Evolutionary conservation across 1,284 basidiomycete species (phyloP), one percentile per base, ranked within the genome.

Genomic region (Fomitopsis pinicola): DNA sequence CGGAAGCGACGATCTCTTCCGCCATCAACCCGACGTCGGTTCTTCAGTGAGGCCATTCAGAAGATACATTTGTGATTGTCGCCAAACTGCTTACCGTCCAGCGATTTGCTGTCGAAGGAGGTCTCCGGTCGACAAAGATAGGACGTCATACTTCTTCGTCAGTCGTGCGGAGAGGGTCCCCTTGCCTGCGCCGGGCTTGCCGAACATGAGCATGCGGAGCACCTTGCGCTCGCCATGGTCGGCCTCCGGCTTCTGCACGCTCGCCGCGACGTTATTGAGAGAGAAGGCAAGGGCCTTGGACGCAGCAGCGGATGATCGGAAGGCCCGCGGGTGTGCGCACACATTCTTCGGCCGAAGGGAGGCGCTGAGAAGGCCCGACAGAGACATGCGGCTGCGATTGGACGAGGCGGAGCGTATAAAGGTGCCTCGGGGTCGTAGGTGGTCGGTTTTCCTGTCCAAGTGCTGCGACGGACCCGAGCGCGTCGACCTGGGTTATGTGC

Each of bases 181-280:
- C 75, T 91, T 92, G 55, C 90, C 89, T 45, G 88, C 83, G 35
- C 88, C 90, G 3, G 90, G 90, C 73, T 92, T 92, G 12, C 91
- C 90, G 70, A 92, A 92, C 82, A 92, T 87, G 62, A 92, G 77
- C 87, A 92, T 89, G 42, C 91, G 83, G 54, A 91, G 75, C 53
- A 81, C 71, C 61, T 77, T 78, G 46, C 72, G 68, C 67, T 78
- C 66, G 72, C 75, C 72, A 53, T 60, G 61, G 58, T 60, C 62
- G 15, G 76, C 75, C 9, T 69, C 57, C 62, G 72, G 52, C 52
- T 54, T 67, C 64, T 69, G 65, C n/a, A 68, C 68, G 40, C 73
- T 73, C 33, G 73, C 64, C 42, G 79, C 77, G 2, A 74, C 62
- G 59, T 71, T 73, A 64, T 80, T 82, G 38, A 86, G 77, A 55